Evolutionary conservation across 179 eudicot genomes (phyloP).

Genomic region (Silene noctiflora): DNA sequence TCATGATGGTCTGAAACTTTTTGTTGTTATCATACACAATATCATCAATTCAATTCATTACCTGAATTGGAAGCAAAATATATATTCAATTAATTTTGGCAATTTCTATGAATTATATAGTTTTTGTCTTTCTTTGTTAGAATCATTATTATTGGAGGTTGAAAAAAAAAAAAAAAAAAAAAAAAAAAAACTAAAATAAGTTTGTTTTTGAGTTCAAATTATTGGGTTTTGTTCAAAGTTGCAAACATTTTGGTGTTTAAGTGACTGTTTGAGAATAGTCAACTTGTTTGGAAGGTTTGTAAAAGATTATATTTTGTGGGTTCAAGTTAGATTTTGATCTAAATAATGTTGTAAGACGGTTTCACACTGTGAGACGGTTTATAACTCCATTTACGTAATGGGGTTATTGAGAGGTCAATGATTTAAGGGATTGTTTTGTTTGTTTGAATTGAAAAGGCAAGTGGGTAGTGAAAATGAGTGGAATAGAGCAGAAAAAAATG

Average conservation of each 20-base stretch:
- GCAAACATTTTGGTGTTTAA: not conserved
- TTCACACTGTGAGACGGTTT: not conserved
- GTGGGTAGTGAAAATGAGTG: slow-evolving; percentile 26
- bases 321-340: slow-evolving; percentile 4
- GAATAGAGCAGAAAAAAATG: slow-evolving; percentile 30
- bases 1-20: slow-evolving; percentile 33
- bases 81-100: not conserved
- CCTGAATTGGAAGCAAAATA: slow-evolving; percentile 8
- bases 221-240: not conserved
- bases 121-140: slow-evolving; percentile 12
- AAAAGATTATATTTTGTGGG: too few species aligned
- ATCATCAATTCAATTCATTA: not conserved
- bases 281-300: slow-evolving; percentile 16
- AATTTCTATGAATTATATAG: not conserved
- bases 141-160: not conserved
- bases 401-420: not conserved
- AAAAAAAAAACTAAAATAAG: too few species aligned
- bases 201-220: slow-evolving; percentile 1
- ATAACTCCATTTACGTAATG: not conserved
- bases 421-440: not conserved
- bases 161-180: not conserved
- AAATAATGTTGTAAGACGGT: too few species aligned
- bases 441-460: slow-evolving; percentile 7
- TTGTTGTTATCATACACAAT: slow-evolving; percentile 9
- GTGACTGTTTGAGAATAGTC: slow-evolving; percentile 18